Evolutionary conservation across 352 stramenopile genomes (phyloP).

Genomic region (Phytophthora foliorum): DNA sequence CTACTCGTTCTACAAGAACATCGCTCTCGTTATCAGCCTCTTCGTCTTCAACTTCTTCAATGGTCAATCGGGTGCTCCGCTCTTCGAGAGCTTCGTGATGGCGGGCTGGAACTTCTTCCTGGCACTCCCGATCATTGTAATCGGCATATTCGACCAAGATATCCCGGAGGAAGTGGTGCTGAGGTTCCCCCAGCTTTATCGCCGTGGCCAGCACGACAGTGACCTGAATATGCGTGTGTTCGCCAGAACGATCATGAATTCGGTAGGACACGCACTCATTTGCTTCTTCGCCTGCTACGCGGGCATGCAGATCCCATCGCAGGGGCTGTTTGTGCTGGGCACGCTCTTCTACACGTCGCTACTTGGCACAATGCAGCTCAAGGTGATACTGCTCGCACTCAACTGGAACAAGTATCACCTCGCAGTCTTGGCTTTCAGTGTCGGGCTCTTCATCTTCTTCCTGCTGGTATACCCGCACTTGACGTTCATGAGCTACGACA

Average conservation of each 20-base stretch:
- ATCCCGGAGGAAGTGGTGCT: slow-evolving; percentile 58
- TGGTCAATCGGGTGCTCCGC: slow-evolving; percentile 87
- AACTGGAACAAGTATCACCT: slow-evolving; percentile 76
- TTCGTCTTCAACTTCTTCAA: slow-evolving; percentile 95
- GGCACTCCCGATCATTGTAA: slow-evolving; percentile 90
- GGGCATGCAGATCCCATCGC: slow-evolving; percentile 31
- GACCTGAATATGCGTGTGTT: slow-evolving; percentile 76
- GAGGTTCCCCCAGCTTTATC: slow-evolving; percentile 67
- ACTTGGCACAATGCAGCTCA: slow-evolving; percentile 76
- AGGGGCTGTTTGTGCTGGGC: slow-evolving; percentile 59
- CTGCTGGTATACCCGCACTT: slow-evolving; percentile 66
- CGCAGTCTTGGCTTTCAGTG: slow-evolving; percentile 60
- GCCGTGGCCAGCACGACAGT: slow-evolving; percentile 51
- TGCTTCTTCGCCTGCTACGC: slow-evolving; percentile 65
- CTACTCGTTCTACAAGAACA: slow-evolving; percentile 99
- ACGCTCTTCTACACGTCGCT: slow-evolving; percentile 78
- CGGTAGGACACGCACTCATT: slow-evolving; percentile 61
- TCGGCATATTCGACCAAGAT: slow-evolving; percentile 82
- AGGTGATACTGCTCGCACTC: slow-evolving; percentile 71
- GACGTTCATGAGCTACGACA: slow-evolving; percentile 80
- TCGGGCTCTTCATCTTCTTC: slow-evolving; percentile 74
- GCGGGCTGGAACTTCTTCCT: slow-evolving; percentile 91
- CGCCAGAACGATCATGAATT: slow-evolving; percentile 58
- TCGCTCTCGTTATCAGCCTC: slow-evolving; percentile 93
- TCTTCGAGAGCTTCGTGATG: slow-evolving; percentile 88